Evolutionary conservation across 2,329 filamentous ascomycete genomes (phyloP), one percentile per base, ranked within the genome.

Genomic region (Hypoxylon sp.): DNA sequence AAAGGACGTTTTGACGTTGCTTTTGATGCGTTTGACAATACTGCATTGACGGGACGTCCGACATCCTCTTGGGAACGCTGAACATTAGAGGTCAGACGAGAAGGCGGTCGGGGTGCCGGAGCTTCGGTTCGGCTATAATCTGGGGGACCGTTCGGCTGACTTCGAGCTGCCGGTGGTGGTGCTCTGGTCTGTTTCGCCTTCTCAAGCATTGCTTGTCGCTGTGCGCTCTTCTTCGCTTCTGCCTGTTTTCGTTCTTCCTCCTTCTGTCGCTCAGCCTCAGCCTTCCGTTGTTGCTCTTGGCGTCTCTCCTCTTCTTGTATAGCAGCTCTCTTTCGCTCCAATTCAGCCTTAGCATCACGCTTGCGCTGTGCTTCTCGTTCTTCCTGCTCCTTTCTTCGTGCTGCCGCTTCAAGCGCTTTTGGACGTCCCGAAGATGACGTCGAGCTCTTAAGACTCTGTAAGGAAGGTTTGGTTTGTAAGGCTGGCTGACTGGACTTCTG

Each of bases 331-430:
- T 94, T 94, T 52, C 92, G 90, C 77, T 97, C 94, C 35, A 92
- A 83, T 74, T 97, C 93, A 14, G 90, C 87, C 80, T 97, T 97
- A 39, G 91, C 90, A 19, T 97, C 92, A 8, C 91, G 90, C 76
- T 93, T 95, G 54, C 91, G 89, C 74, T 94, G 90, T 13, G 89
- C 88, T 71, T 94, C 92, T 52, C 90, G 89, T 77, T 97, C 93
- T 74, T 97, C 94, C 77, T 90, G 91, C 78, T 97, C 94, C 77
- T 92, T 95, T 80, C 94, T 94, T 76, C 90, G 91, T 42, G 93
- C 92, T 2, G 91, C 93, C 52, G 92, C 85, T 59, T 94, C 89
- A 22, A 94, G 83, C 1, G 92, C 91, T 77, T 92, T 93, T 0
- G 90, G 87, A 56, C 90, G 89, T 1, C 87, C 84, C n/a, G 83